Base-by-base conservation (phyloP, 108 stramenopile genomes). In the Skeletonema potamos region DNA sequence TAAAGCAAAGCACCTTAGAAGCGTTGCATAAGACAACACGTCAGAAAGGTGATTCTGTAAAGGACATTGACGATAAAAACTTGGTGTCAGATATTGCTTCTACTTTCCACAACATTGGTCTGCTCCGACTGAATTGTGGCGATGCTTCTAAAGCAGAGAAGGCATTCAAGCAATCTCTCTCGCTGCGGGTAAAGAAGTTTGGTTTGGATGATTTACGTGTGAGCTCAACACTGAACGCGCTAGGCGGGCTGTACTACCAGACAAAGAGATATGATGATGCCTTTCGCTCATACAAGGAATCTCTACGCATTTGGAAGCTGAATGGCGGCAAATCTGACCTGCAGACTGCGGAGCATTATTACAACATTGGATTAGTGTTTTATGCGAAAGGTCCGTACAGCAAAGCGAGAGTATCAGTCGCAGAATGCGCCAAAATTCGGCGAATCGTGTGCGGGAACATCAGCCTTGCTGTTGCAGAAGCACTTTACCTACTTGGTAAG, bases 41-140 rank as follows among this genome's bases (percentile, higher is more conserved):
- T 20, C 12, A 64, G 27, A 43, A 64, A 11, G 55, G 27, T 30
- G 17, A 29, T 8, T 33, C 58, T 8, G 29, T 64, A 33, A 73
- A 73, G 15, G 83, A 73, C 37, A 46, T 61, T 13, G 81, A 86
- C 68, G 85, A 81, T 64, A 88, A 86, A 62, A 84, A 70, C 9
- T 80, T 81, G 66, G 84, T 91, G 12, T 73, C 82, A 11, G 85
- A 91, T 61, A 85, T 86, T 76, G 86, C 87, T 11, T 58, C 81
- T 1, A 82, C 81, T 1, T 72, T 77, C 36, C 76, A 77, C 71
- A 82, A 82, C 33, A 82, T 82, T 61, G 81, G 81, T 3, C 41
- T 77, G 37, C 62, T 82, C 32, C 63, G 81, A 12, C 30, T 66
- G 27, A 77, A 67, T n/a, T 77, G 65, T 29, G 76, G 56, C 8